A percentile compares a stretch with the other conserved stretches of the same genome.
Conservation (phyloP, 371 early-diverging fungal genomes). For the Edhazardia aedis region DNA sequence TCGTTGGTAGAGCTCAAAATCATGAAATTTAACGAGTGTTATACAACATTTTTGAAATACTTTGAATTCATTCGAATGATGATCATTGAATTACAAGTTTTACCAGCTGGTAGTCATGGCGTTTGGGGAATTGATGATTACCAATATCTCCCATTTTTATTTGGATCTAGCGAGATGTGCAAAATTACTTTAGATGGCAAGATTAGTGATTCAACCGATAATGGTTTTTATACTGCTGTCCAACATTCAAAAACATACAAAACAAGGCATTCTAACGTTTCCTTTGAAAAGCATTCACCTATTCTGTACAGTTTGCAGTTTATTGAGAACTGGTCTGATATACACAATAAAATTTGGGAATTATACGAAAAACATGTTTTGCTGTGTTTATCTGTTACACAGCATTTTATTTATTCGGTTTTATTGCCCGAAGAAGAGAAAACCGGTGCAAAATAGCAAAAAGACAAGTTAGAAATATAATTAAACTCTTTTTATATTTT, state of each 20-base stretch:
- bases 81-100: slow-evolving; percentile 73
- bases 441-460: too few relatives aligned
- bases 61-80: slow-evolving; percentile 61
- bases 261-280: not conserved
- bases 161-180: slow-evolving; percentile 50
- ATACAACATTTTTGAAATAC: slow-evolving; percentile 59
- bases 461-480: too few relatives aligned
- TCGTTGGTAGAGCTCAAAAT: slow-evolving; percentile 5
- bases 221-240: not conserved
- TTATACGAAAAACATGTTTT: slow-evolving; percentile 42
- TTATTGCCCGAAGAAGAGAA: too few relatives aligned
- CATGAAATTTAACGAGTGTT: slow-evolving; percentile 9
- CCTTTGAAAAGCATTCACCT: not conserved
- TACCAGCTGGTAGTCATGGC: slow-evolving; percentile 93
- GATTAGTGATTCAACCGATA: not conserved
- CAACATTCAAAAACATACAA: not conserved
- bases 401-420: slow-evolving; percentile 48
- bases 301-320: slow-evolving; percentile 10
- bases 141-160: slow-evolving; percentile 80
- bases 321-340: slow-evolving; percentile 7
- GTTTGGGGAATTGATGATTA: slow-evolving; percentile 95
- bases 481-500: too few relatives aligned
- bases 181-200: not conserved
- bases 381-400: slow-evolving; percentile 33
- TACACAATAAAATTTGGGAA: slow-evolving; percentile 29